Evolutionary conservation across 768 basidiomycete genomes (phyloP), one percentile per base, ranked within the genome.

Genomic region (Boletales sp.): DNA sequence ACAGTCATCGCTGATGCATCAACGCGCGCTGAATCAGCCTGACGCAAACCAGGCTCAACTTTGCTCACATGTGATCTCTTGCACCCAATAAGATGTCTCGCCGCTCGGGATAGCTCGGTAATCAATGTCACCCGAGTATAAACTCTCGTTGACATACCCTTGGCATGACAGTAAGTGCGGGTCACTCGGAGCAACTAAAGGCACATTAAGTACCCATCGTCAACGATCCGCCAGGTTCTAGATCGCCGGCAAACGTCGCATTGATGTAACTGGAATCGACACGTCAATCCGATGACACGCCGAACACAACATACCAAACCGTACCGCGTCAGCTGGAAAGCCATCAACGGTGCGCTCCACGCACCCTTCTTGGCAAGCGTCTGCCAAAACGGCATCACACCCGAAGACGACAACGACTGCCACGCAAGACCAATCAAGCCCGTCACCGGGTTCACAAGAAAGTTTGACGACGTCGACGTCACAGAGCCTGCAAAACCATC

Each of bases 361-460:
- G 74, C 70, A 36, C 71, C 71, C 21, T 53, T 56, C 15, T 69
- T 63, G 5, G 71, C 62, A 12, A 90, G 68, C 0, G 77, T 65
- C 56, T 84, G 73, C 87, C 87, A 90, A 63, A 89, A 86, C 3
- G 88, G 88, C 12, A 66, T 69, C 1, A 80, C 69, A 3, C 61
- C 59, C 6, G 86, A 84, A n/a, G 72, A 71, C 0, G 88, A 75
- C 43, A 90, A 77, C 8, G 75, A 57, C 19, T 69, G 49, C 65
- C 87, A 90, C 0, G 81, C 89, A 43, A 90, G 77, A 10, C 89
- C 89, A 70, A 90, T 72, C 60, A 91, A 78, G 4, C 89, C 89
- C 1, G 82, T 79, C 5, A 82, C 75, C 3, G 73, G 61, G 3
- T 78, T 81, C 45, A 72, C 67, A 19, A 88, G 65, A 43, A 65